Conservation (phyloP, 176 grass and related monocot species). For the Hsuehochloa calcarea region DNA sequence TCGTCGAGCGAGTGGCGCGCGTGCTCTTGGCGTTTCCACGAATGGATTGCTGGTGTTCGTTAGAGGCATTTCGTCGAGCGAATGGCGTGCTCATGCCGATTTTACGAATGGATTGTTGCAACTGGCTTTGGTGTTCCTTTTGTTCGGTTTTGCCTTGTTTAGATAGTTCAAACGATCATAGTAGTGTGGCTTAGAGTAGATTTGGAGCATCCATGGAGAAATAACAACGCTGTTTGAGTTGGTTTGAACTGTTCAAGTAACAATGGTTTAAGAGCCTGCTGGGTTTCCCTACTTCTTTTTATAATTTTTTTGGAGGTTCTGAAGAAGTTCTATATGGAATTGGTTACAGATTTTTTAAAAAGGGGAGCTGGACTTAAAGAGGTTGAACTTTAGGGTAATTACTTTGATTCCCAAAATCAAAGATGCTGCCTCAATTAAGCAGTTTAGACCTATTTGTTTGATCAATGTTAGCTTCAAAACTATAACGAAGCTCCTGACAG, state of each 20-base stretch:
- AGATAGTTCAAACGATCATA: not conserved
- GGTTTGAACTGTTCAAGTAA: not conserved
- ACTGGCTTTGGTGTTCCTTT: not conserved
- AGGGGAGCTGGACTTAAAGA: too few species aligned
- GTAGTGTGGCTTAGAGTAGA: not conserved
- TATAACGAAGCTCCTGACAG: too few species aligned
- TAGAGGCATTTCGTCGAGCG: constrained; percentile 1
- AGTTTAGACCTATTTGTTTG: too few species aligned
- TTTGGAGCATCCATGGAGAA: not conserved
- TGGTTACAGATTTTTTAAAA: too few species aligned
- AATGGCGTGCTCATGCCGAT: not conserved
- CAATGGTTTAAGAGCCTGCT: not conserved
- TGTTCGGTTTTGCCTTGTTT: not conserved
- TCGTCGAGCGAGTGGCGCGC: not conserved
- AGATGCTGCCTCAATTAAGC: too few species aligned
- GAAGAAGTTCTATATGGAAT: too few species aligned
- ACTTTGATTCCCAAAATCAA: too few species aligned
- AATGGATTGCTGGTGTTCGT: not conserved
- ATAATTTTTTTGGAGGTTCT: too few species aligned
- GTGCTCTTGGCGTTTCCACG: not conserved
- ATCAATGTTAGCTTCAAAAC: too few species aligned
- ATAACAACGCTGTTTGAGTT: not conserved
- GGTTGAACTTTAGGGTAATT: too few species aligned
- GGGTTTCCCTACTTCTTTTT: too few species aligned
- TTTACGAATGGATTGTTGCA: not conserved